Base-by-base conservation (phyloP, 768 basidiomycete species). In the Lentinula detonsa region DNA sequence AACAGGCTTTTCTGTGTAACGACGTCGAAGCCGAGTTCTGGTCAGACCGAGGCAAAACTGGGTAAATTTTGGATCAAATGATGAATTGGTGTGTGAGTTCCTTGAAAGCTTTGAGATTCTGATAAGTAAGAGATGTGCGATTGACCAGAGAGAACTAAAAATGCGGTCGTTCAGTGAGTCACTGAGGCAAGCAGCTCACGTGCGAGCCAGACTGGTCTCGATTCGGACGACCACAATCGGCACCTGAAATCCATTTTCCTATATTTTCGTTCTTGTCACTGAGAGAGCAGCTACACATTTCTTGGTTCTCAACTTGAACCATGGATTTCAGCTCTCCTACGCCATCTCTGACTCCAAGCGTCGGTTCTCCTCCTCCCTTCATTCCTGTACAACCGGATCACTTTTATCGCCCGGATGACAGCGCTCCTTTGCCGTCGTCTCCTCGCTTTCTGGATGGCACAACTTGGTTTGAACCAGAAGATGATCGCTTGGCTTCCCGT, bases 401-500 rank as follows among this genome's bases (percentile, higher is more conserved):
- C 69, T 93, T 93, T 71, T 93, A 91, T 68, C 84, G 85, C 39
- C 72, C 79, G 43, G 83, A 85, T 23, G 75, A 76, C 65, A 51
- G 60, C 66, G 13, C 65, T 51, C 66, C 84, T 66, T 71, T 74
- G 66, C 83, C 83, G 2, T 84, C 82, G 7, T 89, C 88, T 6
- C 87, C 88, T 9, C 71, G 80, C 62, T 86, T 86, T 2, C 81
- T 51, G 4, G 48, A 85, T 63, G 83, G 83, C 33, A 80, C 81
- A 63, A 76, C 79, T 40, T 90, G 86, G 84, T 77, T 92, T 37
- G 82, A 85, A 65, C 92, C 92, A n/a, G 78, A 79, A 33, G 90
- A 92, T 67, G 92, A 93, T 76, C 90, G 85, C 28, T 69, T 86
- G 33, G 91, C 91, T 0, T 83, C 87, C 66, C 88, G 91, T 53